Evolutionary conservation across 23 red algal genomes (phyloP).

Genomic region (Gracilaria caudata): DNA sequence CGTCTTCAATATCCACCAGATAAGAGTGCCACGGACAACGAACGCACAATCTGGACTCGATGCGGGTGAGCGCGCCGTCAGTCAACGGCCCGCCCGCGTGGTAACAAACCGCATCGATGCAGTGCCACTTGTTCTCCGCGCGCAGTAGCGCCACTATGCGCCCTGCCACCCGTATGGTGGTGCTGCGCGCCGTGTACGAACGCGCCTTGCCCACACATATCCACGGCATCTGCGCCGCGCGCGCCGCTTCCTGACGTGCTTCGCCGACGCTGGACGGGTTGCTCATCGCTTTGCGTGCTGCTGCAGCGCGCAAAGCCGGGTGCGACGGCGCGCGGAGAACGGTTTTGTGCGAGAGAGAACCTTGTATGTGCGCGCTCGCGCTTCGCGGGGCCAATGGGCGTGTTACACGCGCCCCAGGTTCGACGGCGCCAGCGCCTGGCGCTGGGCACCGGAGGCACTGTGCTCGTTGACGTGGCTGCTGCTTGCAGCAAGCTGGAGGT

Average conservation of each 20-base stretch:
- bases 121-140: background rate
- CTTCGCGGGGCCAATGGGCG: no score
- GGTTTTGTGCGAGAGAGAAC: no score
- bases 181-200: background rate
- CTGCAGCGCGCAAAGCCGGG: no score
- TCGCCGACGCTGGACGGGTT: no score
- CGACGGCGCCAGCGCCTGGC: no score
- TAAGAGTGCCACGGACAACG: slow-evolving; percentile 79
- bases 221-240: background rate
- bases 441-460: no score
- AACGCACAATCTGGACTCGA: slow-evolving; percentile 43
- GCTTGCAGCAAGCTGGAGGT: no score
- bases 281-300: no score
- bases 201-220: slow-evolving; percentile 13
- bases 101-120: slow-evolving; percentile 73
- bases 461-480: no score
- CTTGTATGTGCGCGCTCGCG: no score
- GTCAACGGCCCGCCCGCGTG: slow-evolving; percentile 79
- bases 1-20: slow-evolving; percentile 60
- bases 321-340: no score
- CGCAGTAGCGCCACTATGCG: slow-evolving; percentile 48
- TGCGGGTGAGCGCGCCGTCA: slow-evolving; percentile 12
- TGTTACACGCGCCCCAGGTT: no score
- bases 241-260: background rate
- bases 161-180: slow-evolving; percentile 9